These are phyloP conservation scores for Suhomyces prunicola DNA, from an alignment of 805 yeast genomes.

Conservation along the genomic window DNA sequence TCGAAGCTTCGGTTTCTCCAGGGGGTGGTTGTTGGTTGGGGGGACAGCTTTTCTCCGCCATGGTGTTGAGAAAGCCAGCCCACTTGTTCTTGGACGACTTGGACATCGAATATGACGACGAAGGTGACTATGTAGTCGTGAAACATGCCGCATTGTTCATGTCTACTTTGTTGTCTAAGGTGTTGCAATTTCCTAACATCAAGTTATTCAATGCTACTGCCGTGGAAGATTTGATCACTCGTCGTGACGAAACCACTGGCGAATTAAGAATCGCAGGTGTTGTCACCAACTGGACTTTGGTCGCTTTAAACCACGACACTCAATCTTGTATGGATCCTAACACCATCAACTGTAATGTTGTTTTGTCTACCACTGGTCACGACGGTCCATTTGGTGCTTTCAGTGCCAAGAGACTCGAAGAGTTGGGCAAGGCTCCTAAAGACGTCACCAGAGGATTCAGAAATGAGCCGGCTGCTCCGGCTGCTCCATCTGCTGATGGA, in stretches of 20 bases:
- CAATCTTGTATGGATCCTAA: conserved; percentile 84
- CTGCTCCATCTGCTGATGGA: conserved; percentile 15
- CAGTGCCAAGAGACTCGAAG: conserved; percentile 60
- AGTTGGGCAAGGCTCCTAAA: conserved; percentile 40
- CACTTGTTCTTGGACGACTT: conserved; percentile 62
- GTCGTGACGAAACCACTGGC: conserved; percentile 55
- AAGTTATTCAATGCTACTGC: conserved; percentile 78
- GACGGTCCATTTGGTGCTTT: conserved; percentile 85
- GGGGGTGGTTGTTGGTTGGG: conserved; percentile 83
- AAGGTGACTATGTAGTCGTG: conserved; percentile 76
- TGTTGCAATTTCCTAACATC: conserved; percentile 67
- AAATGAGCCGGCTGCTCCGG: conserved; percentile 4
- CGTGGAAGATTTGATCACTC: conserved; percentile 75
- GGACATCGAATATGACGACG: conserved; percentile 68
- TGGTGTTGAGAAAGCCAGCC: conserved; percentile 81
- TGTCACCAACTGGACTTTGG: conserved; percentile 81
- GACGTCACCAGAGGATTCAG: conserved; percentile 35
- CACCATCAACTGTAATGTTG: conserved; percentile 63
- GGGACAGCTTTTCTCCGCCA: conserved; percentile 73
- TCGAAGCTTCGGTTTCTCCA: conserved; percentile 72
- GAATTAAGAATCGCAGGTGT: conserved; percentile 71
- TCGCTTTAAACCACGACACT: conserved; percentile 68
- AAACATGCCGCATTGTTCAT: conserved; percentile 78
- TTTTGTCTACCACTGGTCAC: conserved; percentile 74
- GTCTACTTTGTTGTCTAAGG: conserved; percentile 67